These are phyloP conservation scores for Lactarius vividus DNA, from an alignment of 768 basidiomycete genomes.

Conservation along the genomic window DNA sequence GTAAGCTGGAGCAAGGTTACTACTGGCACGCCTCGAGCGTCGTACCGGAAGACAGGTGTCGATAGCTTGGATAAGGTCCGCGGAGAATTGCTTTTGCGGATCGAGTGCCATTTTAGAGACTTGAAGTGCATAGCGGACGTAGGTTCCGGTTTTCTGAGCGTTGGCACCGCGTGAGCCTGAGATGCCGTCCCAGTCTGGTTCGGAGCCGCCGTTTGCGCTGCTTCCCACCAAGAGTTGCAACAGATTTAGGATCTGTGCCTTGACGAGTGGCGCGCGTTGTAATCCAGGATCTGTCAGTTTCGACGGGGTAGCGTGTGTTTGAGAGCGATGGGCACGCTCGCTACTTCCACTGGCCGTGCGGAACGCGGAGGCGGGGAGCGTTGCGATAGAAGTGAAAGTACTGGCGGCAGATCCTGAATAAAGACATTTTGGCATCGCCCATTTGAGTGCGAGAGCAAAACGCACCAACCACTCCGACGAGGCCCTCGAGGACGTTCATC, in stretches of 20 bases:
- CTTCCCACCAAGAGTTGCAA: not conserved
- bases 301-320: not conserved
- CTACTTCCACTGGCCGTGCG: not conserved
- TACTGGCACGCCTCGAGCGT: not conserved
- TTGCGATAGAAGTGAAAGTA: not conserved
- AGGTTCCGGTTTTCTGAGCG: not conserved
- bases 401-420: constrained; percentile 1
- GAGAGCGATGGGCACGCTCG: not conserved
- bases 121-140: not conserved
- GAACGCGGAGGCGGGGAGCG: not conserved
- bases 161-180: not conserved
- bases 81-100: constrained; percentile 1
- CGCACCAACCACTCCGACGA: constrained; percentile 4
- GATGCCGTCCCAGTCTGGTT: not conserved
- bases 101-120: not conserved
- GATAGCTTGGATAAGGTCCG: constrained; percentile 1
- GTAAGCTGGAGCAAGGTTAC: not conserved
- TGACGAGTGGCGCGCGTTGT: constrained; percentile 4
- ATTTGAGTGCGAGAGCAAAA: not conserved
- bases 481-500: constrained; percentile 6
- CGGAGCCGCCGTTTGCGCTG: not conserved
- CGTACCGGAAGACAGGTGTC: constrained; percentile 1
- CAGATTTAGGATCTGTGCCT: not conserved
- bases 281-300: constrained; percentile 3
- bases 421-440: not conserved